Percentiles rank a stretch among this genome's conserved stretches.
phyloP scores from a whole-genome alignment of 371 early-diverging fungal species.

The Basidiobolus heterosporus region DNA sequence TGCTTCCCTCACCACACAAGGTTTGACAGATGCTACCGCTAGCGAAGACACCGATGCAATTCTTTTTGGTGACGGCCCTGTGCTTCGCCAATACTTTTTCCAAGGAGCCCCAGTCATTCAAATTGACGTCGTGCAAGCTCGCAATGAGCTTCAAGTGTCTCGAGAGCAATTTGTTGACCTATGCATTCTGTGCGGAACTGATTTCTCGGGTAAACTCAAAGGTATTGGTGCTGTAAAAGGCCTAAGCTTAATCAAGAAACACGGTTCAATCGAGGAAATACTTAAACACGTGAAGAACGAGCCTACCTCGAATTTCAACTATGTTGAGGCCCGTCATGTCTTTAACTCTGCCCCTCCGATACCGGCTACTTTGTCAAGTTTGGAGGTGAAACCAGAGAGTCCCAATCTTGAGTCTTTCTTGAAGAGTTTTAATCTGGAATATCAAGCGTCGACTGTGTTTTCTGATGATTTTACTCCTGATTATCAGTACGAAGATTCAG shows the following conservation, averaged over 20 bases:
- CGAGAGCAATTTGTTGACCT: conserved; percentile 42
- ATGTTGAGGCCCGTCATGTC: conserved; percentile 28
- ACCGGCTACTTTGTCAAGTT: conserved; percentile 2
- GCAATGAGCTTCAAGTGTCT: conserved; percentile 26
- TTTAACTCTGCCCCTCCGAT: conserved; percentile 18
- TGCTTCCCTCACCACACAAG: conserved; percentile 25
- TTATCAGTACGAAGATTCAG: too few relatives aligned
- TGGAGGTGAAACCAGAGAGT: not conserved
- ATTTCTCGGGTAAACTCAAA: conserved; percentile 46
- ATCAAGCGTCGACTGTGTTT: too few relatives aligned
- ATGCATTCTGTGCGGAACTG: conserved; percentile 69
- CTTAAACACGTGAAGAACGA: conserved; percentile 17
- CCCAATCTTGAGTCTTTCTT: not conserved
- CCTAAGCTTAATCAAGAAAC: conserved; percentile 23
- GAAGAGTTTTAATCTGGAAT: not conserved
- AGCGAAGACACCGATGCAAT: conserved; percentile 53
- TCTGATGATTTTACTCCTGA: too few relatives aligned
- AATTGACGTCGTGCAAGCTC: conserved; percentile 35
- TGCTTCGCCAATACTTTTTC: conserved; percentile 28
- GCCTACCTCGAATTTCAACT: conserved; percentile 29
- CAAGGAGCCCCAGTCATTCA: conserved; percentile 18
- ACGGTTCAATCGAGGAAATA: conserved; percentile 45
- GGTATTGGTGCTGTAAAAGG: conserved; percentile 48
- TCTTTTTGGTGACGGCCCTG: conserved; percentile 34
- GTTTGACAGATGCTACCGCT: conserved; percentile 32